Evolutionary conservation across 169 alveolate genomes (phyloP).

Genomic region (Perkinsus chesapeaki): DNA sequence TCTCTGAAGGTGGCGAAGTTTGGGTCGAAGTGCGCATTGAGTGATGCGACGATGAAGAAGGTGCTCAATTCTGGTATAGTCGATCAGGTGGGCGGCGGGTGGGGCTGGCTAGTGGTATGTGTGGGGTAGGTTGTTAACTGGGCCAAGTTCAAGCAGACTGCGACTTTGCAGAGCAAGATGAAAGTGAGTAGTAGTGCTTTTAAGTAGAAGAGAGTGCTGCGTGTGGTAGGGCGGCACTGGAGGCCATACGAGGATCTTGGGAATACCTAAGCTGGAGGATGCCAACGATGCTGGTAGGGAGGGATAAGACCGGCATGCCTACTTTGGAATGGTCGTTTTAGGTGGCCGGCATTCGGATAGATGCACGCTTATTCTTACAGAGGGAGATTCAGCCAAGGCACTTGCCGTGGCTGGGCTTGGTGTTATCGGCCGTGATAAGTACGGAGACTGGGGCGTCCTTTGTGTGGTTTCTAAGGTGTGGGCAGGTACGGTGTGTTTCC

Average conservation of each 20-base stretch:
- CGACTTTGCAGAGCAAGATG: background rate
- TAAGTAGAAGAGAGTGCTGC: background rate
- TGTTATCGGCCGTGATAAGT: slow-evolving; percentile 95
- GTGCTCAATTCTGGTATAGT: slow-evolving; percentile 73
- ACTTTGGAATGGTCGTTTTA: background rate
- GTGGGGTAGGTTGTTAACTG: slow-evolving; percentile 25
- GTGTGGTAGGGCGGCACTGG: slow-evolving; percentile 15
- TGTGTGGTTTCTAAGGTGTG: background rate
- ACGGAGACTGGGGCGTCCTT: background rate
- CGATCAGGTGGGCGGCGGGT: slow-evolving; percentile 49
- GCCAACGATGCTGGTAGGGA: slow-evolving; percentile 98
- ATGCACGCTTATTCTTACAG: slow-evolving; percentile 97
- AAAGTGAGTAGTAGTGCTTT: background rate
- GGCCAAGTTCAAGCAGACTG: slow-evolving; percentile 41
- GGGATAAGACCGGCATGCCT: slow-evolving; percentile 14
- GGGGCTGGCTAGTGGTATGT: background rate
- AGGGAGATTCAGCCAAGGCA: slow-evolving; percentile 99
- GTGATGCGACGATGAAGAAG: slow-evolving; percentile 73
- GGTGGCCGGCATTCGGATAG: slow-evolving; percentile 52
- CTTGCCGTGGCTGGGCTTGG: slow-evolving; percentile 98
- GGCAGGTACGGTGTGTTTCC: slow-evolving; percentile 93
- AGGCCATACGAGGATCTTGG: slow-evolving; percentile 55
- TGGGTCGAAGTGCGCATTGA: slow-evolving; percentile 77
- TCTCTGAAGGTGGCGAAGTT: slow-evolving; percentile 65
- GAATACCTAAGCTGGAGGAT: slow-evolving; percentile 97